Conservation (phyloP, 345 rosid species). For the Odontarrhena argentea region DNA sequence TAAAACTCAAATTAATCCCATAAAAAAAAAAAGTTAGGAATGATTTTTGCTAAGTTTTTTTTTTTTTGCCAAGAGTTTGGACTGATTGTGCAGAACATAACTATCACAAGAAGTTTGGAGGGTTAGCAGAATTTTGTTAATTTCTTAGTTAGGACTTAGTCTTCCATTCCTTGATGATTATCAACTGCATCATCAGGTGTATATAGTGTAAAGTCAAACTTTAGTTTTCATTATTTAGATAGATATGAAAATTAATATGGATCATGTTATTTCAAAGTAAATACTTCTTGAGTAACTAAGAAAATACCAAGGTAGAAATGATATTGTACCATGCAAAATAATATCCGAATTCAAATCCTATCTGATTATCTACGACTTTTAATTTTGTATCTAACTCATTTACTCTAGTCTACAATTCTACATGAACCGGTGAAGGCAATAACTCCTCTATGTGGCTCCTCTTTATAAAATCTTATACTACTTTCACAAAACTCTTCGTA, state of each 20-base stretch:
- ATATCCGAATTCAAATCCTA: constrained; percentile 4
- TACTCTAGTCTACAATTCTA: constrained; percentile 37
- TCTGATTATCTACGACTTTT: constrained; percentile 27
- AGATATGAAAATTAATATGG: constrained; percentile 1
- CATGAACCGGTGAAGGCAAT: constrained; percentile 38
- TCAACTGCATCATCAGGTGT: neutral
- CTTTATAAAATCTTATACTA: constrained; percentile 14
- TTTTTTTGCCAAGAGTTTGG: too few species aligned
- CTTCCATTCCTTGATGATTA: constrained; percentile 1
- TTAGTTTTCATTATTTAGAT: constrained; percentile 6
- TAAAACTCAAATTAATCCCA: neutral
- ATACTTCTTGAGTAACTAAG: constrained; percentile 2
- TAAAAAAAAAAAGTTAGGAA: too few species aligned
- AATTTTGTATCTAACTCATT: constrained; percentile 44
- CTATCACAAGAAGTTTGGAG: too few species aligned
- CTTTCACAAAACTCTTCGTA: constrained; percentile 14
- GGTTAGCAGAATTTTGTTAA: too few species aligned
- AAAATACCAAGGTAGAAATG: constrained; percentile 23
- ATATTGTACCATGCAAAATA: constrained; percentile 19
- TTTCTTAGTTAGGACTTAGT: neutral
- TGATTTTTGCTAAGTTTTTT: too few species aligned
- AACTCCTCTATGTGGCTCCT: constrained; percentile 30
- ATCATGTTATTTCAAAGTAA: constrained; percentile 20
- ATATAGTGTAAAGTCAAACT: neutral
- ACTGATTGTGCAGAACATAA: too few species aligned